Percentiles rank a stretch among this genome's conserved stretches.
phyloP scores from a whole-genome alignment of 768 basidiomycete genomes.

The Phlegmacium glaucopus region DNA sequence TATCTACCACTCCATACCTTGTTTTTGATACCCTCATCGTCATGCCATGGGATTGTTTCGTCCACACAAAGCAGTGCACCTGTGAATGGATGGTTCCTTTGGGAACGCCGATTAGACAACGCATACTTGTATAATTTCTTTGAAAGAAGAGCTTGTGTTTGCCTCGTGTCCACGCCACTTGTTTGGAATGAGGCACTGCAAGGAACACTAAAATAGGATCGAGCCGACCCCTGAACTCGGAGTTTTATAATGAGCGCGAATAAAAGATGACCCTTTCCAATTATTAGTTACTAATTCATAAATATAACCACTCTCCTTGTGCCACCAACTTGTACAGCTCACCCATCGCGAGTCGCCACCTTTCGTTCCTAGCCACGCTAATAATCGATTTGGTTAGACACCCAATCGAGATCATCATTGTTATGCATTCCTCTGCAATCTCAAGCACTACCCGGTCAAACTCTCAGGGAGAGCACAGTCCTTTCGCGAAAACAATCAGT shows the following conservation, averaged over 20 bases:
- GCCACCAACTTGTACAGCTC: conserved; percentile 11
- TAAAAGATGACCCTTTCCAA: conserved; percentile 16
- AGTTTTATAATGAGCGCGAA: conserved; percentile 17
- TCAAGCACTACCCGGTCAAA: conserved; percentile 10
- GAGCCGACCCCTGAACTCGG: conserved; percentile 16
- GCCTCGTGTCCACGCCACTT: background rate
- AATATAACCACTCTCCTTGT: conserved; percentile 6
- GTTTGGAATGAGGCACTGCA: conserved; percentile 1
- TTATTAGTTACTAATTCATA: conserved; percentile 11
- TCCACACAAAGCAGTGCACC: too few relatives aligned
- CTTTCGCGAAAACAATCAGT: conserved; percentile 9
- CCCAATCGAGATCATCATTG: conserved; percentile 11
- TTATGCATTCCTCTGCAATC: background rate
- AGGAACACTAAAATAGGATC: too few relatives aligned
- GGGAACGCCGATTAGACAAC: conserved; percentile 9
- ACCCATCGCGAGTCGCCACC: conserved; percentile 12
- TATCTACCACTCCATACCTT: conserved; percentile 24
- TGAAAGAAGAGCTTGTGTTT: background rate
- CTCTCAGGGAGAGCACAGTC: conserved; percentile 16
- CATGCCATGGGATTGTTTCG: background rate
- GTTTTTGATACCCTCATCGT: conserved; percentile 21
- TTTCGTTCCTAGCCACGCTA: conserved; percentile 14
- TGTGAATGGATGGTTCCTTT: conserved; percentile 2
- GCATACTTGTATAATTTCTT: conserved; percentile 1
- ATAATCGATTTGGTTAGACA: conserved; percentile 24